Evolutionary conservation across 345 rosid species (phyloP).

Genomic region (Eucalyptus pauciflora): DNA sequence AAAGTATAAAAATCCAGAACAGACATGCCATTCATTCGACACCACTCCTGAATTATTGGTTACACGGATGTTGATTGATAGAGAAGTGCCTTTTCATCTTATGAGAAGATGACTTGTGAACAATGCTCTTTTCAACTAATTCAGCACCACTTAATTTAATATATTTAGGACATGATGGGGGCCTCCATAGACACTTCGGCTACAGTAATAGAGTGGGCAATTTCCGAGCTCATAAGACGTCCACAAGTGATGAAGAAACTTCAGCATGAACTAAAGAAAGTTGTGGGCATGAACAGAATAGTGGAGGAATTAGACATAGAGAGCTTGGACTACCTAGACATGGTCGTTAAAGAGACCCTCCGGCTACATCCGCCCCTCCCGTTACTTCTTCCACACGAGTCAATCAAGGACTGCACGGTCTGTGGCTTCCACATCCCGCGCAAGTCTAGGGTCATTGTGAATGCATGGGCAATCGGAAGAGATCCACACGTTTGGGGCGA

Average conservation of each 20-base stretch:
- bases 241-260: conserved; percentile 18
- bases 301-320: conserved; percentile 35
- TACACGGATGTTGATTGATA: not conserved
- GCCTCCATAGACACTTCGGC: conserved; percentile 19
- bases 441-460: not conserved
- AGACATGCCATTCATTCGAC: not conserved
- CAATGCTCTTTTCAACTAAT: not conserved
- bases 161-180: conserved; percentile 8
- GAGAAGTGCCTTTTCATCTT: not conserved
- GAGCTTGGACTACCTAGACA: not conserved
- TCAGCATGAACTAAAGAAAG: conserved; percentile 18
- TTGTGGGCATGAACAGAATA: conserved; percentile 19
- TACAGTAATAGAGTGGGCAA: conserved; percentile 14
- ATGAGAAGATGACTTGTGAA: not conserved
- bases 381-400: not conserved
- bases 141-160: not conserved
- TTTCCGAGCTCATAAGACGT: conserved; percentile 17
- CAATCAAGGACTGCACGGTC: not conserved
- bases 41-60: not conserved
- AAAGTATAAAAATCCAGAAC: not conserved
- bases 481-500: not conserved
- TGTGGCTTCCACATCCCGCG: not conserved
- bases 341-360: not conserved
- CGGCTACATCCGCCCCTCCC: not conserved
- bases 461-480: not conserved